A percentile compares a stretch with the other conserved stretches of the same genome.
Evolutionary conservation across 2,329 filamentous ascomycete genomes (phyloP).

Genomic region (Colletotrichum musae): DNA sequence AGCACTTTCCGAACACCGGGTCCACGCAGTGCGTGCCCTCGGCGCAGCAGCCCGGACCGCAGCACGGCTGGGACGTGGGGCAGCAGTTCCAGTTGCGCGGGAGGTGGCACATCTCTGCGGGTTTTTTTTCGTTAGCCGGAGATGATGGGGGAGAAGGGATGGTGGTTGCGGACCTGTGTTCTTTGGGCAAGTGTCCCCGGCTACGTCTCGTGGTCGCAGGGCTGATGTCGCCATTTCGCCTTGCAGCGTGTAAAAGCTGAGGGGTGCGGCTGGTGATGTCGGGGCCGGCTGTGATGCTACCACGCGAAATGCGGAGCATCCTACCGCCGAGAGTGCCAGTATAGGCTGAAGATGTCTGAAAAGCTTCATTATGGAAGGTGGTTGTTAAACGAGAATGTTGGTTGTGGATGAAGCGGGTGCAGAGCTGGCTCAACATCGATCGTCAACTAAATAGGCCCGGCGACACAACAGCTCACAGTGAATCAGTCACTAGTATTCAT

Average conservation of each 20-base stretch:
- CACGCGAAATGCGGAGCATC: too few relatives aligned
- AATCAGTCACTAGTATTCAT: slow-evolving; percentile 4
- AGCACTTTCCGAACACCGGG: slow-evolving; percentile 27
- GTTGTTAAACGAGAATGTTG: too few relatives aligned
- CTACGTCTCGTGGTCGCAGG: background rate
- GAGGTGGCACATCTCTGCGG: slow-evolving; percentile 26
- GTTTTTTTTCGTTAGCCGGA: background rate
- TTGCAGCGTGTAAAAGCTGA: background rate
- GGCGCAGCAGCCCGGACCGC: slow-evolving; percentile 35
- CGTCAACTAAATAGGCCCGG: background rate
- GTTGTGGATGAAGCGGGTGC: too few relatives aligned
- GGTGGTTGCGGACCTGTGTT: background rate
- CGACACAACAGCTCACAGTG: background rate
- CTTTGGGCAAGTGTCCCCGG: slow-evolving; percentile 12
- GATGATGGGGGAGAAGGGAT: fast-evolving
- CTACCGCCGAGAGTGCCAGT: too few relatives aligned
- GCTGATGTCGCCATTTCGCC: background rate
- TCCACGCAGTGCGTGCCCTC: slow-evolving; percentile 27
- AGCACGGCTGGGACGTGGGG: slow-evolving; percentile 10
- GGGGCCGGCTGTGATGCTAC: background rate
- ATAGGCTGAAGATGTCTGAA: too few relatives aligned
- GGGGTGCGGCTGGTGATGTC: background rate
- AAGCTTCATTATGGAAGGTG: too few relatives aligned
- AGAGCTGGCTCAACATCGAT: too few relatives aligned
- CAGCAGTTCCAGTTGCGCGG: slow-evolving; percentile 40